phyloP scores from a whole-genome alignment of 306 rosid species.

The Sphenostylis stenocarpa region DNA sequence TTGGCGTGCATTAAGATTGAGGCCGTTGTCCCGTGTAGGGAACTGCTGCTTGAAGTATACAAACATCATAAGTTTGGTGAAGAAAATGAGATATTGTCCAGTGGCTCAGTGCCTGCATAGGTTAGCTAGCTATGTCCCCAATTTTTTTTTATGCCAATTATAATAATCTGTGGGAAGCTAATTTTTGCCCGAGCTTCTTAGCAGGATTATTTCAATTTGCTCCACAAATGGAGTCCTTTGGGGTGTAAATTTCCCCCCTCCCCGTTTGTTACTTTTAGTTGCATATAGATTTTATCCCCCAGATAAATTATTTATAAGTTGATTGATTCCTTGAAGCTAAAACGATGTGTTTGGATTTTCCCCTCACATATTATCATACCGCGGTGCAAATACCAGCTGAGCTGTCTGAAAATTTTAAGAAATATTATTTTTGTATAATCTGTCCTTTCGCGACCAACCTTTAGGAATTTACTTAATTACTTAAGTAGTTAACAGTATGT shows the following conservation, averaged over 20 bases:
- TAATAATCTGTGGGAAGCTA: slow-evolving; percentile 32
- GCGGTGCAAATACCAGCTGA: too few species aligned
- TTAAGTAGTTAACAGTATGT: neutral
- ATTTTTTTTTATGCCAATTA: slow-evolving; percentile 16
- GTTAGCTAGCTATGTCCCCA: slow-evolving; percentile 19
- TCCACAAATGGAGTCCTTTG: slow-evolving; percentile 16
- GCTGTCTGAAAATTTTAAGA: too few species aligned
- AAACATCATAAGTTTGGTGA: slow-evolving; percentile 62
- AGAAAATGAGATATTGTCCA: slow-evolving; percentile 43
- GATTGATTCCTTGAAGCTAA: slow-evolving; percentile 11
- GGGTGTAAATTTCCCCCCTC: slow-evolving; percentile 21
- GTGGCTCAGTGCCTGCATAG: slow-evolving; percentile 37
- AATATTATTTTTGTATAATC: too few species aligned
- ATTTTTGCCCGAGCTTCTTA: slow-evolving; percentile 19
- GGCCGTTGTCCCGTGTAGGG: slow-evolving; percentile 88
- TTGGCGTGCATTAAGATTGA: slow-evolving; percentile 92
- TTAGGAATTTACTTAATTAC: neutral
- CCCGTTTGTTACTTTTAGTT: slow-evolving; percentile 25
- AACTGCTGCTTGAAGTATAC: slow-evolving; percentile 63
- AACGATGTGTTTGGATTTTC: neutral
- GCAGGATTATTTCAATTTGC: neutral
- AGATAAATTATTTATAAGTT: slow-evolving; percentile 17
- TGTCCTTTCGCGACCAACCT: neutral
- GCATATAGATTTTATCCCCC: neutral
- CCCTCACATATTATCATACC: too few species aligned